Conservation (phyloP, 2,329 filamentous ascomycete genomes). For the Ceratocystis smalleyi region DNA sequence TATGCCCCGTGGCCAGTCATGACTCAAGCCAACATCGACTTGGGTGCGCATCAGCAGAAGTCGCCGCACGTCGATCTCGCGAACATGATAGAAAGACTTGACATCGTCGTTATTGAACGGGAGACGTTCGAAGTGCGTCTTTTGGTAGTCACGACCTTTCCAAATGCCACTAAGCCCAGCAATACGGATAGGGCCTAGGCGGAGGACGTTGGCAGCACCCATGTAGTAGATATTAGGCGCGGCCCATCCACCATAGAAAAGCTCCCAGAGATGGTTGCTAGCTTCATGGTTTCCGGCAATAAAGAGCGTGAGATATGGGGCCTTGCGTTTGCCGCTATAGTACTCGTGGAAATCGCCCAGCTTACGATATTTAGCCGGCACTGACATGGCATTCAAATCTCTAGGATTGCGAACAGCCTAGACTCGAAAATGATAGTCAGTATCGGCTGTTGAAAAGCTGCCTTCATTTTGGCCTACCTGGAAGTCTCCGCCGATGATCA, state of each 20-base stretch:
- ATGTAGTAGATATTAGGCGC: constrained; percentile 96
- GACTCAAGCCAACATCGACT: constrained; percentile 79
- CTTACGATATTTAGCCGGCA: constrained; percentile 71
- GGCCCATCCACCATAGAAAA: constrained; percentile 94
- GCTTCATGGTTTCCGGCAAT: constrained; percentile 94
- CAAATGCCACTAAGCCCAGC: constrained; percentile 87
- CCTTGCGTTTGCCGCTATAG: constrained; percentile 61
- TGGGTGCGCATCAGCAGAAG: constrained; percentile 71
- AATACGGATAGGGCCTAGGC: constrained; percentile 70
- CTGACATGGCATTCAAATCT: constrained; percentile 78
- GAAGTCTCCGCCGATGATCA: constrained; percentile 95
- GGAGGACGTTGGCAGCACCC: constrained; percentile 78
- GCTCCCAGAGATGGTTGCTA: constrained; percentile 73
- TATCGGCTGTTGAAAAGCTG: not conserved
- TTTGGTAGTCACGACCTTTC: constrained; percentile 79
- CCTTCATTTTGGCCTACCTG: constrained; percentile 38
- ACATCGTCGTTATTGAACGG: constrained; percentile 68
- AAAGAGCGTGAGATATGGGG: constrained; percentile 83
- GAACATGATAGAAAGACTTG: constrained; percentile 72
- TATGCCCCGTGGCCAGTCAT: constrained; percentile 83
- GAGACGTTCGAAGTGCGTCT: constrained; percentile 67
- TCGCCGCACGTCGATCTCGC: constrained; percentile 83
- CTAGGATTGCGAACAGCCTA: constrained; percentile 74
- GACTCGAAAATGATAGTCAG: constrained; percentile 10
- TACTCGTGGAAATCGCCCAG: constrained; percentile 91